These are phyloP conservation scores for Stemphylium lycopersici DNA, from an alignment of 2,329 filamentous ascomycete genomes.

Conservation along the genomic window DNA sequence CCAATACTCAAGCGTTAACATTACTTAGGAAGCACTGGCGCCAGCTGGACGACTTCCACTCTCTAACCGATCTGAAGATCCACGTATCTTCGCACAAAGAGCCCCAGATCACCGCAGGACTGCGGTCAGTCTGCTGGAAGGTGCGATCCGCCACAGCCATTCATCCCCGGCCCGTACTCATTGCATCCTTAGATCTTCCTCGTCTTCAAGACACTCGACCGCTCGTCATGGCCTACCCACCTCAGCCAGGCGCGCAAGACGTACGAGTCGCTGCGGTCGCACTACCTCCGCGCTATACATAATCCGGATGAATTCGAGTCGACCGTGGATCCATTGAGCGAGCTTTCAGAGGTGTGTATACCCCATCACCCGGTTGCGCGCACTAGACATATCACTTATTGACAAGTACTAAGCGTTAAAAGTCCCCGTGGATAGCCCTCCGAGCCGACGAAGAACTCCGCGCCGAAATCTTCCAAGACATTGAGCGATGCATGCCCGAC, in stretches of 20 bases:
- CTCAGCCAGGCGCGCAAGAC: slow-evolving; percentile 72
- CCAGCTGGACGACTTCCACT: slow-evolving; percentile 46
- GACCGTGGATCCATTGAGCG: slow-evolving; percentile 80
- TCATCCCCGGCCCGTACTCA: slow-evolving; percentile 2
- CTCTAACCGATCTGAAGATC: slow-evolving; percentile 46
- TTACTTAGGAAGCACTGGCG: slow-evolving; percentile 42
- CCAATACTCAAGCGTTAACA: slow-evolving; percentile 19
- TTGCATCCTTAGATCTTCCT: slow-evolving; percentile 70
- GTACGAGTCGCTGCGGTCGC: slow-evolving; percentile 74
- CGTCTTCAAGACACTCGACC: slow-evolving; percentile 71
- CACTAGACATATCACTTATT: slow-evolving; percentile 41
- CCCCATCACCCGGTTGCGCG: slow-evolving; percentile 18
- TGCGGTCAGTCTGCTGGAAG: slow-evolving; percentile 94
- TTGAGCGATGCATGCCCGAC: slow-evolving; percentile 87
- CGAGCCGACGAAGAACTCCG: slow-evolving; percentile 83
- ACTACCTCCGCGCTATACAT: slow-evolving; percentile 81
- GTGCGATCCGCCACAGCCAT: slow-evolving; percentile 49
- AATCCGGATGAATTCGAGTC: slow-evolving; percentile 81
- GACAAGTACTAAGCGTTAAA: slow-evolving; percentile 57
- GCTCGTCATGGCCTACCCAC: slow-evolving; percentile 70
- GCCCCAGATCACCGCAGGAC: slow-evolving; percentile 62
- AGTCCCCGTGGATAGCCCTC: slow-evolving; percentile 92
- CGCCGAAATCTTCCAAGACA: slow-evolving; percentile 91
- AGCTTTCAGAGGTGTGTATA: slow-evolving; percentile 69
- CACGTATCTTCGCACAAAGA: slow-evolving; percentile 45